Evolutionary conservation across 352 stramenopile species (phyloP).

Genomic region (Globisporangium megalacanthum): DNA sequence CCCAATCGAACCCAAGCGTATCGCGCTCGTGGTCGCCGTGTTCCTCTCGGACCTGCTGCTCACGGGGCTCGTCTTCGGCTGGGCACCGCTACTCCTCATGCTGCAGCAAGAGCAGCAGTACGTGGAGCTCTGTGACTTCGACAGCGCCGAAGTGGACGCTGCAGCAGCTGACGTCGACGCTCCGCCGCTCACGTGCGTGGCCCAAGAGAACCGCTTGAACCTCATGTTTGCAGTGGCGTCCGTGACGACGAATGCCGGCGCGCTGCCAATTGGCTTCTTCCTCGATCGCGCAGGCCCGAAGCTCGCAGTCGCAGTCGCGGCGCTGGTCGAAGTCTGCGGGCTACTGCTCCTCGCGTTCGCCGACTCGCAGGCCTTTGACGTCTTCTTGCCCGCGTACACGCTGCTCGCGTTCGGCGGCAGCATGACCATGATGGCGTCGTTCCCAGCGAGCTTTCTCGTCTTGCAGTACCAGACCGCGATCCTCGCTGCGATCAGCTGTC

Average conservation of each 20-base stretch:
- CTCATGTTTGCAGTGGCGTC: slow-evolving; percentile 82
- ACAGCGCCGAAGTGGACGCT: slow-evolving; percentile 15
- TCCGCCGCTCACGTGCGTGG: slow-evolving; percentile 32
- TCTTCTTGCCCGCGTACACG: slow-evolving; percentile 69
- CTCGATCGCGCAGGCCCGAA: slow-evolving; percentile 67
- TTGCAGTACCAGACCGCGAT: slow-evolving; percentile 72
- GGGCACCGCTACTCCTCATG: slow-evolving; percentile 79
- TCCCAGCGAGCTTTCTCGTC: slow-evolving; percentile 66
- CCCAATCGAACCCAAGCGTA: slow-evolving; percentile 28
- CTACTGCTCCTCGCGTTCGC: slow-evolving; percentile 66
- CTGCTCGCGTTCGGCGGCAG: slow-evolving; percentile 64
- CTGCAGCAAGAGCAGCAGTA: slow-evolving; percentile 82
- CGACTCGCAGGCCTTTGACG: slow-evolving; percentile 68
- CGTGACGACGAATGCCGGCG: slow-evolving; percentile 71
- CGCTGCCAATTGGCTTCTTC: slow-evolving; percentile 75
- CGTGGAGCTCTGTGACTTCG: slow-evolving; percentile 48
- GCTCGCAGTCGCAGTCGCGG: slow-evolving; percentile 39
- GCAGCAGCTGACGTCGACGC: slow-evolving; percentile 7
- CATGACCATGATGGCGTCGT: slow-evolving; percentile 82
- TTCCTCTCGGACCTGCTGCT: slow-evolving; percentile 78
- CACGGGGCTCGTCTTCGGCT: slow-evolving; percentile 85
- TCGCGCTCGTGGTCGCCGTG: slow-evolving; percentile 65
- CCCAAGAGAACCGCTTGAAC: slow-evolving; percentile 83
- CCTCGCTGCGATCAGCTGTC: slow-evolving; percentile 69
- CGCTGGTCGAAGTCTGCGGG: slow-evolving; percentile 60